Evolutionary conservation across 495 filamentous ascomycete genomes (phyloP), one percentile per base, ranked within the genome.

Genomic region (Penicillium ucsense): DNA sequence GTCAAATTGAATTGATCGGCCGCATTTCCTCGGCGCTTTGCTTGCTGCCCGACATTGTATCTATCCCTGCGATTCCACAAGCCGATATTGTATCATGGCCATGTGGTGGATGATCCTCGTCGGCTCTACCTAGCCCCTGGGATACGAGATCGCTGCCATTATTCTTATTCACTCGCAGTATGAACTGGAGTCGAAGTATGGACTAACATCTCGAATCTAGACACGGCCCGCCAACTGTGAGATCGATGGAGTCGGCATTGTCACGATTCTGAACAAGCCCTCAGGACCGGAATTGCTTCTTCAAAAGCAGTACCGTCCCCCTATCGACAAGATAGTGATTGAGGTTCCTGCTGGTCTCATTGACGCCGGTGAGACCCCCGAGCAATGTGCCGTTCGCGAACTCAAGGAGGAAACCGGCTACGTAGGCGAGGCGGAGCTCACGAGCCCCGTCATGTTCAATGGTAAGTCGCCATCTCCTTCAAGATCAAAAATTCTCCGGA

Each of bases 381-480:
- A 89, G 55, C 64, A 85, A 49, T 85, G 85, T 45, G 90, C 90
- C 6, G 74, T 94, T 9, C 73, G 90, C n/a, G 90, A 96, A 59
- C 72, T 98, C 49, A 88, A 80, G 53, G 92, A 98, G 65, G 92
- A 98, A 66, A 95, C 92, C 0, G 92, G 92, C 4, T 96, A 92
- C 61, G 77, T 88, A 31, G 89, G 85, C 11, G 73, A 79, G 33
- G 81, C 77, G 1, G 65, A 76, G 37, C 74, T 57, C 40, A 57
- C 54, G 8, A 62, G 59, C 35, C 49, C 59, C 33, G 35, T 62
- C 3, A 62, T 62, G 59, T 62, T 50, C 33, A 62, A 62, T 27
- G 59, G 59, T 60, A 36, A 8, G 53, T 55, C 30, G 5, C 7
- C 31, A 44, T 44, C n/a, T 8, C n/a, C 11, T 9, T 30, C 30